Base-by-base conservation (phyloP, 768 basidiomycete species). In the Gautieria morchelliformis region DNA sequence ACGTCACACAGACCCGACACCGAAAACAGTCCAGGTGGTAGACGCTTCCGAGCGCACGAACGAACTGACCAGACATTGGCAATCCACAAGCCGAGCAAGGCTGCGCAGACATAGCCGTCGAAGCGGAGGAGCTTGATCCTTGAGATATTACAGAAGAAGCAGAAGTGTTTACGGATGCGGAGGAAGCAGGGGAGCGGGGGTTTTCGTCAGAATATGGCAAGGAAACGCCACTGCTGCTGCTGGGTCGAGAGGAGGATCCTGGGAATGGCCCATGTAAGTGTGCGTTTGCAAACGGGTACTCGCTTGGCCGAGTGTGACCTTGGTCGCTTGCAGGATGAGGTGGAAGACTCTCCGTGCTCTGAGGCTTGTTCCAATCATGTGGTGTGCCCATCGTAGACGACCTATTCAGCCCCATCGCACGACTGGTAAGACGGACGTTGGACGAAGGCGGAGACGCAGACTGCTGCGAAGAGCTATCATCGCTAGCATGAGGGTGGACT, bases 11-110 rank as follows among this genome's bases (percentile, higher is more conserved):
- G 65, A 96, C 95, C 81, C 91, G 81, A 78, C 96, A 99, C 66
- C 90, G 89, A 81, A 99, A 99, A 75, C 96, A 99, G 63, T 90
- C 89, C n/a, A 98, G 71, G 71, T 99, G 96, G 68, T 85, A 98
- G 22, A 97, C 92, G 0, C 89, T 88, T 58, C 89, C 87, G 52
- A 99, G 75, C 0, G 96, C 96, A 58, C 96, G 82, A 37, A 99
- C 96, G 71, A 97, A 98, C 48, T 94, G 93, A 12, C 96, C 95
- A 60, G 93, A 87, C 83, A 97, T 89, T 40, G 82, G 72, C 66
- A 85, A 84, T 41, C 83, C 84, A 65, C 89, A 90, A 12, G 89
- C 81, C 24, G 84, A 81, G 66, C 89, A 91, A 70, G 79, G 76
- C 15, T 52, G 50, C 40, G 57, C 44, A 19, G 57, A 52, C 15